Percentiles rank a stretch among this genome's conserved stretches.
phyloP scores from a whole-genome alignment of 768 basidiomycete species.

The Lactarius indigo region DNA sequence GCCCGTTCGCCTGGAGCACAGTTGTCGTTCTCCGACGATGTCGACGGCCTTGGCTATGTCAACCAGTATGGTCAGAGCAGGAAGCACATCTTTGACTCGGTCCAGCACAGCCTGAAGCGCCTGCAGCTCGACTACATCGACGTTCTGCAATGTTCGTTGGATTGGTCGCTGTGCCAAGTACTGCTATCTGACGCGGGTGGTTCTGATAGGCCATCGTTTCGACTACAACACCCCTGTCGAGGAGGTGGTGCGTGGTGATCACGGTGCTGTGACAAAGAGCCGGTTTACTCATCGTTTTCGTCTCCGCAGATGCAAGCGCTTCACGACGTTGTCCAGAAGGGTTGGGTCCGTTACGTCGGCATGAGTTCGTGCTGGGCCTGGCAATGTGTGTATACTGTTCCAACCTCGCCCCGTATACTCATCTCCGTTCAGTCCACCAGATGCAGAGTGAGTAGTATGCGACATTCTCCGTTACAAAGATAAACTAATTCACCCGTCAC shows the following conservation, averaged over 20 bases:
- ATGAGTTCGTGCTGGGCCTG: constrained; percentile 34
- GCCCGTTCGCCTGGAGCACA: neutral
- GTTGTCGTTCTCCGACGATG: constrained; percentile 18
- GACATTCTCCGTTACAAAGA: neutral
- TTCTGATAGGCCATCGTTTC: constrained; percentile 36
- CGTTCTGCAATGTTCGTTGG: constrained; percentile 52
- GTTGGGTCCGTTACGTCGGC: constrained; percentile 40
- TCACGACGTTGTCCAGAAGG: constrained; percentile 42
- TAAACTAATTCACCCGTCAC: neutral
- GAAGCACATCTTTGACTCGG: constrained; percentile 59
- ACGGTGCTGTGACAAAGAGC: neutral
- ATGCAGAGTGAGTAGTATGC: constrained; percentile 29
- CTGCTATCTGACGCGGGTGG: neutral
- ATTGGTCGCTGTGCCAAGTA: neutral
- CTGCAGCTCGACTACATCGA: constrained; percentile 74
- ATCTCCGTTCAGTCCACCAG: constrained; percentile 25
- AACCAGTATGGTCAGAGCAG: constrained; percentile 38
- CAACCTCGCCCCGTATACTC: neutral
- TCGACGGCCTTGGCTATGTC: constrained; percentile 32
- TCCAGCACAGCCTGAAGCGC: constrained; percentile 54
- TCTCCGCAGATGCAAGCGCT: constrained; percentile 38
- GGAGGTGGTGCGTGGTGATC: constrained; percentile 31
- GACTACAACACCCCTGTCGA: constrained; percentile 42
- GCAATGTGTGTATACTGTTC: constrained; percentile 29
- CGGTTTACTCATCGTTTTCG: neutral